A percentile compares a stretch with the other conserved stretches of the same genome.
Conservation (phyloP, 2,329 filamentous ascomycete species). For the Epichloe scottii region DNA sequence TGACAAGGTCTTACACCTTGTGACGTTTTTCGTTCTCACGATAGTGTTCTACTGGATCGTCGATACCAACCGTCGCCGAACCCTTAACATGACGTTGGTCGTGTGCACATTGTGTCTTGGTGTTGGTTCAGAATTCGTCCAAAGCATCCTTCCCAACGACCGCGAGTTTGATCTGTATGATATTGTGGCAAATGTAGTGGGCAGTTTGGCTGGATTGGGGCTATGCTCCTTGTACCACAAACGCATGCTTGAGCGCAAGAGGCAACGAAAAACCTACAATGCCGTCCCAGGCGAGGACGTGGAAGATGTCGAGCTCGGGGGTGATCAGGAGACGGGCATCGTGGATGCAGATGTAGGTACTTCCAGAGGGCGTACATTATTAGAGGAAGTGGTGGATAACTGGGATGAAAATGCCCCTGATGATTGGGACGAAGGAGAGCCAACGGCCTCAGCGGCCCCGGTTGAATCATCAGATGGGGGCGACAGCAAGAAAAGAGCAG, state of each 20-base stretch:
- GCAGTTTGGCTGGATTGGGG: conserved; percentile 57
- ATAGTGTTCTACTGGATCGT: conserved; percentile 91
- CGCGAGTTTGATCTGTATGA: conserved; percentile 67
- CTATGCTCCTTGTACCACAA: conserved; percentile 88
- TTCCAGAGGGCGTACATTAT: conserved; percentile 29
- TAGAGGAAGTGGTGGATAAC: conserved; percentile 80
- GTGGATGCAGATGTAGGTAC: conserved; percentile 19
- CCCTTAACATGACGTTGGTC: conserved; percentile 69
- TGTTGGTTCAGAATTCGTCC: conserved; percentile 63
- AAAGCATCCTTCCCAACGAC: conserved; percentile 62
- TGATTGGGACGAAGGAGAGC: conserved; percentile 41
- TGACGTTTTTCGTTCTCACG: conserved; percentile 85
- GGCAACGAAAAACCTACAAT: conserved; percentile 60
- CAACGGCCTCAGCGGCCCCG: conserved; percentile 9
- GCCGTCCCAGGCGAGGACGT: conserved; percentile 52
- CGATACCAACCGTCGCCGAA: conserved; percentile 77
- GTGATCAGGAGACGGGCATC: conserved; percentile 57
- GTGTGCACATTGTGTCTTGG: conserved; percentile 63
- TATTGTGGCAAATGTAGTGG: conserved; percentile 76
- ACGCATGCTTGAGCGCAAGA: conserved; percentile 82
- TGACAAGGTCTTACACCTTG: conserved; percentile 78
- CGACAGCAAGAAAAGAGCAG: conserved; percentile 21
- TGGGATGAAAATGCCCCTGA: conserved; percentile 77
- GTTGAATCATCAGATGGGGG: conserved; percentile 15
- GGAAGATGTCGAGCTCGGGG: conserved; percentile 66